Evolutionary conservation across 176 grass and related monocot genomes (phyloP).

Genomic region (Pontederia paniculata): DNA sequence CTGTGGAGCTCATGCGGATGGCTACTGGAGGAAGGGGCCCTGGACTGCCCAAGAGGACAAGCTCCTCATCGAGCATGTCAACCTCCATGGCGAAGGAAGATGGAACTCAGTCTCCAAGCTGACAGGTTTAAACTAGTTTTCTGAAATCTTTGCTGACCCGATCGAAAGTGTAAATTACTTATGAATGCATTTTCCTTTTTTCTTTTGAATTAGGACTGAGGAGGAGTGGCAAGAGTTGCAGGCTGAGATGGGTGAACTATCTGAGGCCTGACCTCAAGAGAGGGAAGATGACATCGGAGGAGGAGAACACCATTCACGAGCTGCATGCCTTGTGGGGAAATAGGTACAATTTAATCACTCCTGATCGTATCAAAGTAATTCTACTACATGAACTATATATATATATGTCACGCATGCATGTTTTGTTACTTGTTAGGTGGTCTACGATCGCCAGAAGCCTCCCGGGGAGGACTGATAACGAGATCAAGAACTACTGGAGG

Average conservation of each 20-base stretch:
- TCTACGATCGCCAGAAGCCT: slow-evolving; percentile 82
- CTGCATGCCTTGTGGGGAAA: slow-evolving; percentile 20
- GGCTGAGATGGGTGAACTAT: slow-evolving; percentile 20
- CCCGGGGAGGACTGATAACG: slow-evolving; percentile 90
- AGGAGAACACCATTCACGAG: slow-evolving; percentile 13
- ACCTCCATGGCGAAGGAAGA: slow-evolving; percentile 77
- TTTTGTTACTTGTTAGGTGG: slow-evolving; percentile 31
- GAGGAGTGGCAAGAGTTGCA: slow-evolving; percentile 13
- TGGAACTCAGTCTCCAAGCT: slow-evolving; percentile 84
- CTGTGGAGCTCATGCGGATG: slow-evolving; percentile 47
- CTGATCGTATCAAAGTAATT: too few species aligned
- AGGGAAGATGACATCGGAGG: slow-evolving; percentile 10
- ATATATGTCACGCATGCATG: too few species aligned
- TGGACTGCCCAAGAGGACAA: slow-evolving; percentile 86
- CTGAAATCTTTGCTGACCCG: not conserved
- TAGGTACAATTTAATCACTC: not conserved
- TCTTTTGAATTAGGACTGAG: not conserved
- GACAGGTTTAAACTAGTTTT: slow-evolving; percentile 26
- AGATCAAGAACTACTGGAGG: slow-evolving; percentile 99
- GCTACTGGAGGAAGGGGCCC: slow-evolving; percentile 82
- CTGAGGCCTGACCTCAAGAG: slow-evolving; percentile 15
- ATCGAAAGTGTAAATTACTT: too few species aligned
- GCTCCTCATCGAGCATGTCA: slow-evolving; percentile 60
- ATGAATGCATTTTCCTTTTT: too few species aligned
- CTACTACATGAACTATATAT: too few species aligned